These are phyloP conservation scores for Batrachochytrium dendrobatidis DNA, from an alignment of 371 early-diverging fungal species.

Conservation along the genomic window DNA sequence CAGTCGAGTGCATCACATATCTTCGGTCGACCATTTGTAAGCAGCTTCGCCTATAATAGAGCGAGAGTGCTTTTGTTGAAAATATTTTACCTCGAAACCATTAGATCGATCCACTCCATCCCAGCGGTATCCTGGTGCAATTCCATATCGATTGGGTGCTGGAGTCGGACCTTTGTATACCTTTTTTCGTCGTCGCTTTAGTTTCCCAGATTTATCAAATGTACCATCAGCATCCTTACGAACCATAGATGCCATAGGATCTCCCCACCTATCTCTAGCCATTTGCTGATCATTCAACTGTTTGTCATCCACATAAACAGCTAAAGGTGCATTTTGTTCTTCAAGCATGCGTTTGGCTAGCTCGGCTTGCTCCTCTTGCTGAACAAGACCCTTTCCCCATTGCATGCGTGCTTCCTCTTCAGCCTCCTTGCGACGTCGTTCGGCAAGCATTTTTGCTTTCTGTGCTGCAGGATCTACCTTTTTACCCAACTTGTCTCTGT, in stretches of 20 bases:
- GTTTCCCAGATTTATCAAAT: conserved; percentile 9
- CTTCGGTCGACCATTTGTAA: conserved; percentile 42
- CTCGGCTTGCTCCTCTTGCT: conserved; percentile 45
- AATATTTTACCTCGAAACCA: conserved; percentile 63
- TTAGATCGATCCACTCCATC: conserved; percentile 88
- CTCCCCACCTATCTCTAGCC: conserved; percentile 41
- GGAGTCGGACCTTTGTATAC: conserved; percentile 40
- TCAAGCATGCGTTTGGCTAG: conserved; percentile 39
- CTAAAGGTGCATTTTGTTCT: conserved; percentile 39
- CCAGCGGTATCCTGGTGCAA: conserved; percentile 83
- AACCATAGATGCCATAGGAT: conserved; percentile 42
- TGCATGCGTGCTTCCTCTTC: conserved; percentile 57
- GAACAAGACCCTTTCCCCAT: conserved; percentile 73
- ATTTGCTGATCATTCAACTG: conserved; percentile 35
- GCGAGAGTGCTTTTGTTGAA: conserved; percentile 23
- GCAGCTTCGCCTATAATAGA: conserved; percentile 22
- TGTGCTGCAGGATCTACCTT: conserved; percentile 62
- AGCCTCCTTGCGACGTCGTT: conserved; percentile 43
- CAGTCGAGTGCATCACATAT: conserved; percentile 21
- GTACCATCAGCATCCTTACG: conserved; percentile 6
- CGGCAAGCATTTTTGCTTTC: conserved; percentile 50
- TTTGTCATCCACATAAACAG: conserved; percentile 37
- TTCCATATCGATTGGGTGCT: conserved; percentile 76
- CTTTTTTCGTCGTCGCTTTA: conserved; percentile 4
- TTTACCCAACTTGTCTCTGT: conserved; percentile 67